Evolutionary conservation across 2,329 filamentous ascomycete genomes (phyloP).

Genomic region (Fusarium buxicola): DNA sequence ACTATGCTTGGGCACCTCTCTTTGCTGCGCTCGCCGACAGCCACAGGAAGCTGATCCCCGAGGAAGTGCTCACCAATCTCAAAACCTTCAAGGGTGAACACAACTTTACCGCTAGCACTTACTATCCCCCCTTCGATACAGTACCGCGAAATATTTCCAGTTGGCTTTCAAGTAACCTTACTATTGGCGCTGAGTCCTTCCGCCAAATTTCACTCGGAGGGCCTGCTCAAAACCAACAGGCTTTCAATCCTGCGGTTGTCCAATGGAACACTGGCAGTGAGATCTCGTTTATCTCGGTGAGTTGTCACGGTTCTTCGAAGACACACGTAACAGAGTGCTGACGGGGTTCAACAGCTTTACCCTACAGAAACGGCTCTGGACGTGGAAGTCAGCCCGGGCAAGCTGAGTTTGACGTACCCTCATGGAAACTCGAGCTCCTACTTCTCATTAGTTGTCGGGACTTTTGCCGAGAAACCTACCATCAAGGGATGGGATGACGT

Average conservation of each 20-base stretch:
- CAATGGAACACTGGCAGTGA: constrained; percentile 65
- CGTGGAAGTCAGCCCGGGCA: constrained; percentile 19
- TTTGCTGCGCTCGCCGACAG: constrained; percentile 65
- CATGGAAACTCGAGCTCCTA: constrained; percentile 59
- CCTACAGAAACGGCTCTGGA: constrained; percentile 47
- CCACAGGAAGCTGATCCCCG: constrained; percentile 60
- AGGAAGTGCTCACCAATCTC: constrained; percentile 54
- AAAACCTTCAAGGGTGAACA: constrained; percentile 64
- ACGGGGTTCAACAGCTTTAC: constrained; percentile 51
- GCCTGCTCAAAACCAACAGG: constrained; percentile 59
- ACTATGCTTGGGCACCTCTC: constrained; percentile 69
- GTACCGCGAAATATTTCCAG: constrained; percentile 68
- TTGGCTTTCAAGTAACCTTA: constrained; percentile 67
- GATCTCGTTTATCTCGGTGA: constrained; percentile 45
- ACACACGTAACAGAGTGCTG: constrained; percentile 54
- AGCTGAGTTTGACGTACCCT: constrained; percentile 65
- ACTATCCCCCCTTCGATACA: constrained; percentile 68
- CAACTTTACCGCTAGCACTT: constrained; percentile 63
- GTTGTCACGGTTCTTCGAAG: constrained; percentile 41
- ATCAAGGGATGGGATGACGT: constrained; percentile 61
- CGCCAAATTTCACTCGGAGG: constrained; percentile 68
- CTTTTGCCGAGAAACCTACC: constrained; percentile 57
- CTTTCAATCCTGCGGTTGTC: constrained; percentile 70
- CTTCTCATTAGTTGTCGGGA: constrained; percentile 64
- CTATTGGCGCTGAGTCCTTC: constrained; percentile 70